phyloP scores from a whole-genome alignment of 495 filamentous ascomycete genomes.

The Penicillium coffeae region DNA sequence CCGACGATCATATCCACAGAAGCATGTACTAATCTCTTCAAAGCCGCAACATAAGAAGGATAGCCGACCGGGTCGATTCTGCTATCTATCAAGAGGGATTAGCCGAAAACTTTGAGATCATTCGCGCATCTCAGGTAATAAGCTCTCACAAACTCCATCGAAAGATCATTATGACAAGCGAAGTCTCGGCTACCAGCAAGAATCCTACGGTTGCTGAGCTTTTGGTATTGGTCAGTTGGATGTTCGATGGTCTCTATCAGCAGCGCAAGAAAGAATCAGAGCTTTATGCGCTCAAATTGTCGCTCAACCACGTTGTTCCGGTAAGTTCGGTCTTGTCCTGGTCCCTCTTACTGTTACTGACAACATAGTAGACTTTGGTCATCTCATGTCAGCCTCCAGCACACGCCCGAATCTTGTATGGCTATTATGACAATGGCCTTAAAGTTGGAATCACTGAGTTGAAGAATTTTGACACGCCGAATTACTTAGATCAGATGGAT shows the following conservation, averaged over 20 bases:
- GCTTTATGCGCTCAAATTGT: background rate
- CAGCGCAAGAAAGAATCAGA: background rate
- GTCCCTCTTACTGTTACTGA: background rate
- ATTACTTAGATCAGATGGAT: slow-evolving; percentile 3
- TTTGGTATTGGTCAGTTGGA: slow-evolving; percentile 5
- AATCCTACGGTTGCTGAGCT: slow-evolving; percentile 2
- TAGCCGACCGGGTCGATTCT: background rate
- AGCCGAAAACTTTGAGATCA: background rate
- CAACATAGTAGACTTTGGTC: slow-evolving; percentile 2
- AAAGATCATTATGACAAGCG: background rate
- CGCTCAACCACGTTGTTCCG: background rate
- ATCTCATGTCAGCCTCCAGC: slow-evolving; percentile 7
- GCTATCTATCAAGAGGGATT: background rate
- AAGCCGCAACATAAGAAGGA: background rate
- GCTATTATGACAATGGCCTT: slow-evolving; percentile 4
- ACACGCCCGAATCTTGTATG: slow-evolving; percentile 5
- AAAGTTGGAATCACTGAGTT: slow-evolving; percentile 3
- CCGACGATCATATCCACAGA: background rate
- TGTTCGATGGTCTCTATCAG: background rate
- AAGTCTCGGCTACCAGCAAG: background rate
- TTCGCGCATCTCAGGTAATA: background rate
- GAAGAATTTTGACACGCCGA: slow-evolving; percentile 1
- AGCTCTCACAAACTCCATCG: background rate
- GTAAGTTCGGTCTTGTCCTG: background rate
- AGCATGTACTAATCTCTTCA: background rate